These are phyloP conservation scores for Avena atlantica DNA, from an alignment of 176 grass and related monocot species.

Conservation along the genomic window DNA sequence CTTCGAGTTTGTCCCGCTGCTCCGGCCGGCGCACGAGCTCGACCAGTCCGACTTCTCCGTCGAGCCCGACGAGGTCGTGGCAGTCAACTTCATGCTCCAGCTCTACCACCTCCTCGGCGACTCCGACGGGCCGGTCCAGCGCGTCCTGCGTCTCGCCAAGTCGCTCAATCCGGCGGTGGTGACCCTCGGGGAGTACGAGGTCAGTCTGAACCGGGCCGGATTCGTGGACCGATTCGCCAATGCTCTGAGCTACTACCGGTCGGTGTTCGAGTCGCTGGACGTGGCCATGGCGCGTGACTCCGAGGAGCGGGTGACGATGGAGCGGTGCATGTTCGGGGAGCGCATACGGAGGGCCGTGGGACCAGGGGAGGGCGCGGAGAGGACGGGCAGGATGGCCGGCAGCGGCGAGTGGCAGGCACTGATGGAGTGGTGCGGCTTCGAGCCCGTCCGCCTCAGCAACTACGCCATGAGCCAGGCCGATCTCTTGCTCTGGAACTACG, in stretches of 20 bases:
- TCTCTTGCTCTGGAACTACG: conserved; percentile 92
- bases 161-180: conserved; percentile 75
- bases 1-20: conserved; percentile 89
- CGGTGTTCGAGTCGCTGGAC: conserved; percentile 84
- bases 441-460: conserved; percentile 75
- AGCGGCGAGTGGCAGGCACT: conserved; percentile 67
- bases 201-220: conserved; percentile 62
- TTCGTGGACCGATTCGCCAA: conserved; percentile 71
- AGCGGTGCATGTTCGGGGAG: conserved; percentile 79
- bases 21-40: conserved; percentile 73
- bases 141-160: conserved; percentile 64
- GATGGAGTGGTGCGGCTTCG: conserved; percentile 76
- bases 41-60: conserved; percentile 67
- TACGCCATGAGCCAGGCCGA: conserved; percentile 95
- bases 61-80: conserved; percentile 70
- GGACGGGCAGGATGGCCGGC: conserved; percentile 74
- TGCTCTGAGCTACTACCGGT: conserved; percentile 79
- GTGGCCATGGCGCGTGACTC: conserved; percentile 80
- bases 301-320: conserved; percentile 62
- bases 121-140: conserved; percentile 60
- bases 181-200: conserved; percentile 90
- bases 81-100: conserved; percentile 98
- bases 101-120: conserved; percentile 81
- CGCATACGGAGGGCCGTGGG: conserved; percentile 68
- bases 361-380: conserved; percentile 53